phyloP scores from a whole-genome alignment of 805 yeast species.

The Candida glaebosa region DNA sequence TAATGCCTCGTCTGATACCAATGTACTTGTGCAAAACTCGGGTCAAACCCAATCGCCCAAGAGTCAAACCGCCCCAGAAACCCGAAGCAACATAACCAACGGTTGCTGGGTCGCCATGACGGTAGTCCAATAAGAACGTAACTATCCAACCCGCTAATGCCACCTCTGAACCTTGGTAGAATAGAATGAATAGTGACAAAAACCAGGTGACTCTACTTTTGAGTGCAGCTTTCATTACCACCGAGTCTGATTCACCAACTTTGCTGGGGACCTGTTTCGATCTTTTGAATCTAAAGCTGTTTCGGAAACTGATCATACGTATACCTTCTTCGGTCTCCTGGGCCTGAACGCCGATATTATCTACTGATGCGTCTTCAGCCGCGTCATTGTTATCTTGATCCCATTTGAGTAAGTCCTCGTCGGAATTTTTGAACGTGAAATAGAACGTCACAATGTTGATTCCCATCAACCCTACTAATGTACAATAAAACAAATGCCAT shows the following conservation, averaged over 20 bases:
- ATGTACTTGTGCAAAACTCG: conserved; percentile 30
- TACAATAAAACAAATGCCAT: conserved; percentile 21
- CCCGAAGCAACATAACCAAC: conserved; percentile 67
- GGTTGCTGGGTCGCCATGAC: conserved; percentile 43
- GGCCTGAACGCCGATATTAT: neutral
- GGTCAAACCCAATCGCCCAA: conserved; percentile 56
- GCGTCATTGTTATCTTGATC: conserved; percentile 9
- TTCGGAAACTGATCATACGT: conserved; percentile 1
- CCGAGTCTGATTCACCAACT: neutral
- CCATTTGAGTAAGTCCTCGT: conserved; percentile 19
- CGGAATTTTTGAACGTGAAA: conserved; percentile 15
- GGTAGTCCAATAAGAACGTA: conserved; percentile 55
- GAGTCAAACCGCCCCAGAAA: conserved; percentile 68
- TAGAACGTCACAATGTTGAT: conserved; percentile 9
- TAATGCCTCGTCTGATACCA: conserved; percentile 46
- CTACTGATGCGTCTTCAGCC: no score
- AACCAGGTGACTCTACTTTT: conserved; percentile 41
- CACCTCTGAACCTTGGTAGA: conserved; percentile 69
- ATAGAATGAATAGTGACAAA: conserved; percentile 51
- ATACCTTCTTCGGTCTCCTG: neutral
- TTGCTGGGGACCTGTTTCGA: neutral
- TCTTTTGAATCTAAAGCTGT: neutral
- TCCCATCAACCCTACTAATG: conserved; percentile 17
- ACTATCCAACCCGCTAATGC: conserved; percentile 70
- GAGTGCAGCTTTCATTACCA: conserved; percentile 32